These are phyloP conservation scores for Agaricus blazei DNA, from an alignment of 768 basidiomycete genomes.

Conservation along the genomic window DNA sequence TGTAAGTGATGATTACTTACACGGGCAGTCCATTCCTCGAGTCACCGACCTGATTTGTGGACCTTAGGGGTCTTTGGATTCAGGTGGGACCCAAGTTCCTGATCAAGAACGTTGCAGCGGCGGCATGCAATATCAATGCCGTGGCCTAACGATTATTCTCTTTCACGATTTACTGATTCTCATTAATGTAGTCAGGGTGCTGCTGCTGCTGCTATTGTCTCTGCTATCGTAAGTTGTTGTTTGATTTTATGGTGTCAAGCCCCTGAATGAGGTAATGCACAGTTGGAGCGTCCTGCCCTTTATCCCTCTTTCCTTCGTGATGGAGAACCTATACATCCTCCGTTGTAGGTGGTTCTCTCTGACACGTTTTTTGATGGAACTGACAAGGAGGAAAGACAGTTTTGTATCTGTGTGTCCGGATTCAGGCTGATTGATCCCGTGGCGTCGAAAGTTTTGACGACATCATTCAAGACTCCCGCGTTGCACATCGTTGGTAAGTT, in stretches of 20 bases:
- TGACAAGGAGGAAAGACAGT: constrained; percentile 38
- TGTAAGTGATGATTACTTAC: constrained; percentile 33
- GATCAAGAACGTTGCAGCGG: neutral
- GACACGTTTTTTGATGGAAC: neutral
- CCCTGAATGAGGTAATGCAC: neutral
- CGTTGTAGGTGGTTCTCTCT: constrained; percentile 45
- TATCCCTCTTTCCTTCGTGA: constrained; percentile 60
- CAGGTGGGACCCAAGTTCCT: constrained; percentile 38
- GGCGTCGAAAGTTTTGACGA: constrained; percentile 42
- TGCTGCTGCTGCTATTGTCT: constrained; percentile 64
- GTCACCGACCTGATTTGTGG: constrained; percentile 1
- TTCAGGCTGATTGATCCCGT: constrained; percentile 53
- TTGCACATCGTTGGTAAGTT: constrained; percentile 74
- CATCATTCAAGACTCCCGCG: constrained; percentile 62
- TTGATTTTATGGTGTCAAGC: neutral
- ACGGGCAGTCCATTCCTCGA: constrained; percentile 3
- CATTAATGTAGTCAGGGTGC: constrained; percentile 57
- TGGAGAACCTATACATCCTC: constrained; percentile 66
- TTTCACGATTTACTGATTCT: constrained; percentile 2
- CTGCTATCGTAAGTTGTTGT: constrained; percentile 53
- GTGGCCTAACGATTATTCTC: neutral
- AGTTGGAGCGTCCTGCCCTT: constrained; percentile 37
- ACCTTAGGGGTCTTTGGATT: constrained; percentile 71
- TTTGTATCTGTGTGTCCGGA: constrained; percentile 73
- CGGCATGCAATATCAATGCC: neutral